These are phyloP conservation scores for Talaromyces sp. DNA, from an alignment of 2,329 filamentous ascomycete species.

Conservation along the genomic window DNA sequence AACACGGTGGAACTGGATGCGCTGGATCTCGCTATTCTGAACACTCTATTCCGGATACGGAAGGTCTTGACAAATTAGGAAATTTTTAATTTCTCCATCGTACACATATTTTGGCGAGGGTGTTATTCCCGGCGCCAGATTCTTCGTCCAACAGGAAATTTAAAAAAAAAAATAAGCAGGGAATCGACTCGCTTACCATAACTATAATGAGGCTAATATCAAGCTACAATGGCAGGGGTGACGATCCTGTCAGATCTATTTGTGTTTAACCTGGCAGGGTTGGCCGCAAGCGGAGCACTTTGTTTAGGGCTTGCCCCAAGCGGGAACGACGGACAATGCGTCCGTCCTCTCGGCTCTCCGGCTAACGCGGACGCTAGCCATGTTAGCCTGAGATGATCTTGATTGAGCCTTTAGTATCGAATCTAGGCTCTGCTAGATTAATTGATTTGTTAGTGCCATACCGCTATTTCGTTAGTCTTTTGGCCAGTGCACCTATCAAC, in stretches of 20 bases:
- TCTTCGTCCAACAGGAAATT: too few species aligned
- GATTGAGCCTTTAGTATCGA: background rate
- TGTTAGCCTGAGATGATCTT: background rate
- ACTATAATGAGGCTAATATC: background rate
- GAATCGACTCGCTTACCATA: background rate
- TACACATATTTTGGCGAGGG: background rate
- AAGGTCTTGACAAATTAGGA: background rate
- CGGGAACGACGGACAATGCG: slow-evolving; percentile 7
- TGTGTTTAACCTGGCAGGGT: too few species aligned
- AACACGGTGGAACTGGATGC: background rate
- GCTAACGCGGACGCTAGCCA: slow-evolving; percentile 2
- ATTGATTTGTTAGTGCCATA: background rate
- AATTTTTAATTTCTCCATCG: background rate
- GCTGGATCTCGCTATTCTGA: background rate
- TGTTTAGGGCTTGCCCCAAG: slow-evolving; percentile 4
- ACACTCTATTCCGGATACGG: background rate
- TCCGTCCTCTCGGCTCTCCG: slow-evolving; percentile 8
- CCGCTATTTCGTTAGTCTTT: background rate
- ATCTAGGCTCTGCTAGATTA: background rate
- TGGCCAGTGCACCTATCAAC: background rate
- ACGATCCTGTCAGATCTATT: background rate
- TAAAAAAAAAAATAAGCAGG: background rate
- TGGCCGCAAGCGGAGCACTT: too few species aligned
- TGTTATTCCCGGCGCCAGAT: background rate
- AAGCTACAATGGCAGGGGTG: background rate